phyloP scores from a whole-genome alignment of 225 moss, liverwort and hornwort species.

The Pseudoscleropodium purum region DNA sequence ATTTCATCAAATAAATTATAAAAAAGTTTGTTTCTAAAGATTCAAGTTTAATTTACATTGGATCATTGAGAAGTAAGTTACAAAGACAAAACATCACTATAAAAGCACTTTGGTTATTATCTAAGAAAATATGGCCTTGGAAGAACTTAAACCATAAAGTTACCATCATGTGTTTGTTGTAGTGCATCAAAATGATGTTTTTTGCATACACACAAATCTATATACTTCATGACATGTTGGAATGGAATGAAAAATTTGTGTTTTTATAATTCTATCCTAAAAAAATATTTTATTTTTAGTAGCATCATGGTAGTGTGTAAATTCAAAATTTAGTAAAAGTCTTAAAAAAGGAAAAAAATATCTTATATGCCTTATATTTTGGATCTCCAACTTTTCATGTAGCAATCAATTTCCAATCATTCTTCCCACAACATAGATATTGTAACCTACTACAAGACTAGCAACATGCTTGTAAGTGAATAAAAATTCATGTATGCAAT shows the following conservation, averaged over 20 bases:
- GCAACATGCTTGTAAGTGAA: neutral
- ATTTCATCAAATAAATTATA: neutral
- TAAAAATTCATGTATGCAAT: too few species aligned
- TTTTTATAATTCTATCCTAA: accelerated
- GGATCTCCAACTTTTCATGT: accelerated
- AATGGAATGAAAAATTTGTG: neutral
- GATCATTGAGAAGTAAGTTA: neutral
- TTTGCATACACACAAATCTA: neutral
- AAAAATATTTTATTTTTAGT: too few species aligned
- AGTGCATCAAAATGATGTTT: neutral
- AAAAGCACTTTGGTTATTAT: too few species aligned
- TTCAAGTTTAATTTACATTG: neutral
- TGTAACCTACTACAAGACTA: neutral
- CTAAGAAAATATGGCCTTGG: neutral
- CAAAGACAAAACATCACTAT: neutral
- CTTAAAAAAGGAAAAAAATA: neutral
- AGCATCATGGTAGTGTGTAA: neutral
- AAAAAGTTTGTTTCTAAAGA: too few species aligned
- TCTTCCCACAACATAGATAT: neutral
- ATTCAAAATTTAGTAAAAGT: neutral
- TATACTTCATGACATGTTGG: accelerated
- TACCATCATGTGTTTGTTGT: accelerated
- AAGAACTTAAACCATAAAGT: accelerated
- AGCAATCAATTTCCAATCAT: too few species aligned
- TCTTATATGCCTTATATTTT: accelerated